A percentile compares a stretch with the other conserved stretches of the same genome.
Conservation (phyloP, 331 rosid species). For the Dryas integrifolia region DNA sequence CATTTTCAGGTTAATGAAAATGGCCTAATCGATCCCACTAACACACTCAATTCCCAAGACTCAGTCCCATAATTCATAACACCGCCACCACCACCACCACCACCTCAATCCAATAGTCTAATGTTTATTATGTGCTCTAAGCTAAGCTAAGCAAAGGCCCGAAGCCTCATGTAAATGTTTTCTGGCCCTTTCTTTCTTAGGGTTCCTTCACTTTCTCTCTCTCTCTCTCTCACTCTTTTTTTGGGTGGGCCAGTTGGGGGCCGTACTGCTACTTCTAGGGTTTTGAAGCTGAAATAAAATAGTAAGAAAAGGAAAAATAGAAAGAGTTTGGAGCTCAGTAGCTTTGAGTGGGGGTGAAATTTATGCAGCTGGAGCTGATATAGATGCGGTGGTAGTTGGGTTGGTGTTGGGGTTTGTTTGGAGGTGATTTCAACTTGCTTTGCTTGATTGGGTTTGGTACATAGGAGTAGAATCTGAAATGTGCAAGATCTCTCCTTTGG, state of each 20-base stretch:
- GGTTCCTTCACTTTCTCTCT: slow-evolving; percentile 27
- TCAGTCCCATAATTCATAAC: not conserved
- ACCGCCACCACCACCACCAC: not conserved
- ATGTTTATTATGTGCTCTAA: not conserved
- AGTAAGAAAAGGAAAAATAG: not conserved
- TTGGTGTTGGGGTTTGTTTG: not conserved
- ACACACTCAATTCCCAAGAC: slow-evolving; percentile 41
- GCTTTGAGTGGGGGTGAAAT: slow-evolving; percentile 14
- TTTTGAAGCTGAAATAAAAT: slow-evolving; percentile 24
- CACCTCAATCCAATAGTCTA: not conserved
- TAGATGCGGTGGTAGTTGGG: not conserved
- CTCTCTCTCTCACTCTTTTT: not conserved
- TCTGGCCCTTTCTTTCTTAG: slow-evolving; percentile 27
- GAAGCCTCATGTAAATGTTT: slow-evolving; percentile 15
- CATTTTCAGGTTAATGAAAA: slow-evolving; percentile 29
- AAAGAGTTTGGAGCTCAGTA: not conserved
- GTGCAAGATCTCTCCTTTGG: slow-evolving; percentile 36
- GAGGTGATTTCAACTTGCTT: slow-evolving; percentile 7
- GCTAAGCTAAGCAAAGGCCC: not conserved
- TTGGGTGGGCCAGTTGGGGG: not conserved
- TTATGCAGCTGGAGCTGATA: slow-evolving; percentile 8
- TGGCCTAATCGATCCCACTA: slow-evolving; percentile 25
- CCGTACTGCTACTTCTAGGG: slow-evolving; percentile 30
- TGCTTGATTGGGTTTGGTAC: slow-evolving; percentile 8
- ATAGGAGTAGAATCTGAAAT: slow-evolving; percentile 30